Percentiles rank a stretch among this genome's conserved stretches.
phyloP scores from a whole-genome alignment of 495 filamentous ascomycete genomes.

The Aspergillus steynii region DNA sequence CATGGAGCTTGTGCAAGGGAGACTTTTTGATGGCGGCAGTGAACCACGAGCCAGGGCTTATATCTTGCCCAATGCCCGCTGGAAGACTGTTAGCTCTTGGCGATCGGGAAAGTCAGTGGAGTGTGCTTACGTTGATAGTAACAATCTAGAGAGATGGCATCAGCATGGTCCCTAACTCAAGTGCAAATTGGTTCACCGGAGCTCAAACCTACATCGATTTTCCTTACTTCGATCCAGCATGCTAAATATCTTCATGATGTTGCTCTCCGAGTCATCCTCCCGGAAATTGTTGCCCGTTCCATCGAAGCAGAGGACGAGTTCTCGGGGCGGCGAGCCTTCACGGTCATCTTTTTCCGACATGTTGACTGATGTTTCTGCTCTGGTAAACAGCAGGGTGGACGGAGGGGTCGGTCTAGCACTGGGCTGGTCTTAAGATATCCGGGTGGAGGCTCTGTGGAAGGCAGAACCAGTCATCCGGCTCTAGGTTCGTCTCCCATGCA shows the following conservation, averaged over 20 bases:
- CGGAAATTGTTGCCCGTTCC: constrained; percentile 37
- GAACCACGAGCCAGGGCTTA: constrained; percentile 12
- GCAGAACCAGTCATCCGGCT: background rate
- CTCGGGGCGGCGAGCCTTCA: background rate
- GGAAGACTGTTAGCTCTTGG: background rate
- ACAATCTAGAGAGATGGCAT: constrained; percentile 13
- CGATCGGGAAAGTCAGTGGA: background rate
- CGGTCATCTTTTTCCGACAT: background rate
- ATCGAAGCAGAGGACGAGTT: constrained; percentile 38
- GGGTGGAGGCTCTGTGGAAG: background rate
- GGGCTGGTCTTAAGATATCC: background rate
- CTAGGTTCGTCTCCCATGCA: background rate
- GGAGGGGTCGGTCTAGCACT: background rate
- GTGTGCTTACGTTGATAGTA: constrained; percentile 24
- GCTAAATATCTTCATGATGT: constrained; percentile 36
- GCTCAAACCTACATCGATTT: constrained; percentile 14
- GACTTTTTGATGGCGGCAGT: constrained; percentile 12
- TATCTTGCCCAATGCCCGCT: constrained; percentile 25
- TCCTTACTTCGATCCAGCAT: constrained; percentile 26
- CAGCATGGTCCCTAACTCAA: background rate
- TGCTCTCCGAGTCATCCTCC: constrained; percentile 28
- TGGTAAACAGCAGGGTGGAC: background rate
- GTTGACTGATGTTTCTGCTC: background rate
- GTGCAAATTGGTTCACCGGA: background rate
- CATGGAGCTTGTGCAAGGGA: constrained; percentile 18